Conservation (phyloP, 768 basidiomycete species). For the Leccinellum luteum region DNA sequence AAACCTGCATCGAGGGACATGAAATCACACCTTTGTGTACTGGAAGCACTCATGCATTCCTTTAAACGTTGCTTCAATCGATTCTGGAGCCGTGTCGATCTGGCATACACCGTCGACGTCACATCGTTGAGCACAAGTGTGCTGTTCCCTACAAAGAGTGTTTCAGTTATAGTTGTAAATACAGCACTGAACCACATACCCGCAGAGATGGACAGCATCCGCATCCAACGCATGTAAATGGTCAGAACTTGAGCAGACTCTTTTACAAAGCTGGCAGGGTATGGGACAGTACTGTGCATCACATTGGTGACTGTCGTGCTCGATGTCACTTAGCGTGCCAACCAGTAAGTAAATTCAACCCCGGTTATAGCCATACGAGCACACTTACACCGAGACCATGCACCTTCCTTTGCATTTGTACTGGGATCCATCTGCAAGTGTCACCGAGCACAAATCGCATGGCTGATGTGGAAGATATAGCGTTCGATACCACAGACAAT, state of each 20-base stretch:
- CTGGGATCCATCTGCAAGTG: slow-evolving; percentile 20
- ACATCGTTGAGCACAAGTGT: slow-evolving; percentile 46
- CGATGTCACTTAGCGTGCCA: slow-evolving; percentile 38
- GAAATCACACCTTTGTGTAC: slow-evolving; percentile 51
- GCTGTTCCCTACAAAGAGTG: slow-evolving; percentile 38
- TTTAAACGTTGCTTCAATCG: slow-evolving; percentile 58
- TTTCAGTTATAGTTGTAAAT: neutral
- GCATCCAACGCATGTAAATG: slow-evolving; percentile 52
- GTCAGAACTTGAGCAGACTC: slow-evolving; percentile 43
- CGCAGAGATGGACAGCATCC: slow-evolving; percentile 52
- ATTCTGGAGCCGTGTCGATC: slow-evolving; percentile 54
- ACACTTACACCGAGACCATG: slow-evolving; percentile 38
- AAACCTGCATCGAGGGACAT: neutral
- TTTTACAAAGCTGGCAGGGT: slow-evolving; percentile 52
- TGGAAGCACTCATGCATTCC: slow-evolving; percentile 60
- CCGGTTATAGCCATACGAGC: neutral
- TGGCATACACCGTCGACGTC: slow-evolving; percentile 50
- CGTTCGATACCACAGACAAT: neutral
- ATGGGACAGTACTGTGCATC: slow-evolving; percentile 51
- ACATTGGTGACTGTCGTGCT: slow-evolving; percentile 49
- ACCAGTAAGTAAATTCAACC: neutral
- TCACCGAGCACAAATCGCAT: slow-evolving; percentile 37
- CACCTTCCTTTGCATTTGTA: slow-evolving; percentile 46
- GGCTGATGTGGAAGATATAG: slow-evolving; percentile 30
- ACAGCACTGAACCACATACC: slow-evolving; percentile 35